These are phyloP conservation scores for Boletus pseudo-olivaceus DNA, from an alignment of 768 basidiomycete genomes.

Conservation along the genomic window DNA sequence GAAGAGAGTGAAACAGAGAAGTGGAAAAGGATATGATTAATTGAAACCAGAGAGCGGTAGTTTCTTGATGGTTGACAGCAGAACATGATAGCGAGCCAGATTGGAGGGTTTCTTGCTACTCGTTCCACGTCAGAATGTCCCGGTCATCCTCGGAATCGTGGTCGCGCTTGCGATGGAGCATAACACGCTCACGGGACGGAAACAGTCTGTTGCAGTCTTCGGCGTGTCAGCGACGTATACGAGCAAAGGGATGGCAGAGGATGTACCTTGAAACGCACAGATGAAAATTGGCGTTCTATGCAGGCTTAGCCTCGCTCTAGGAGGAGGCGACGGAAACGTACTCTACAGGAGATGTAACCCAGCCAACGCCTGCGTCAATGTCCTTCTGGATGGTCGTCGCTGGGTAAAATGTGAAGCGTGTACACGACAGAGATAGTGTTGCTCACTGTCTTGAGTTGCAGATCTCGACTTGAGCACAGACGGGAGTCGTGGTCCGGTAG, in stretches of 20 bases:
- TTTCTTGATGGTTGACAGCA: neutral
- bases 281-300: slow-evolving; percentile 78
- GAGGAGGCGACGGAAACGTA: slow-evolving; percentile 31
- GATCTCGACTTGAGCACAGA: slow-evolving; percentile 34
- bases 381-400: slow-evolving; percentile 55
- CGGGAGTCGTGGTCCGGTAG: slow-evolving; percentile 28
- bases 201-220: slow-evolving; percentile 70
- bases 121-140: slow-evolving; percentile 73
- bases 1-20: slow-evolving; percentile 82
- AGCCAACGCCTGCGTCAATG: slow-evolving; percentile 49
- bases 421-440: neutral
- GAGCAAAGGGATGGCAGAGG: neutral
- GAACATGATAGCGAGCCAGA: neutral
- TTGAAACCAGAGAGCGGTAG: neutral
- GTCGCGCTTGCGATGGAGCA: slow-evolving; percentile 70
- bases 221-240: neutral
- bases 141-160: slow-evolving; percentile 55
- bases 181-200: slow-evolving; percentile 63
- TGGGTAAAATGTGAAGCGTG: slow-evolving; percentile 19
- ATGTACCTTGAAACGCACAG: slow-evolving; percentile 57
- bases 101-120: slow-evolving; percentile 26
- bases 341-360: slow-evolving; percentile 65
- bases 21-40: slow-evolving; percentile 89
- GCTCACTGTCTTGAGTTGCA: slow-evolving; percentile 32
- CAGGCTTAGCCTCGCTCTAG: slow-evolving; percentile 3